Evolutionary conservation across 108 stramenopile species (phyloP), one percentile per base, ranked within the genome.

Genomic region (Discostella stelligeroides): DNA sequence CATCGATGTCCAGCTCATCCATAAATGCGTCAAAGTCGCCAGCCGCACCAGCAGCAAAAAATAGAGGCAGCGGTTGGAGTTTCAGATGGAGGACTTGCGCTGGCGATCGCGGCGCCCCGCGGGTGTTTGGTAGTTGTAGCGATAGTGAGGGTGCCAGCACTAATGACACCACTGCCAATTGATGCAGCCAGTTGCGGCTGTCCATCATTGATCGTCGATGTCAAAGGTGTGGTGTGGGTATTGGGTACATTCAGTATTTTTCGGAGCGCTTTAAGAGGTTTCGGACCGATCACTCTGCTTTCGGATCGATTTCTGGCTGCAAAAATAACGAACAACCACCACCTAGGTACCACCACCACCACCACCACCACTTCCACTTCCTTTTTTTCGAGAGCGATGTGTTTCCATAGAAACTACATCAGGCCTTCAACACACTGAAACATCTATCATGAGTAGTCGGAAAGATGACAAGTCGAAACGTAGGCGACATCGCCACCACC

Each of bases 391-490:
- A n/a, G n/a, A n/a, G n/a, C n/a, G n/a, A n/a, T n/a, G n/a, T n/a
- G n/a, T n/a, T n/a, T n/a, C n/a, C n/a, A n/a, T n/a, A n/a, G n/a
- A n/a, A n/a, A n/a, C n/a, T n/a, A n/a, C n/a, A n/a, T n/a, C n/a
- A n/a, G n/a, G n/a, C n/a, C n/a, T n/a, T n/a, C n/a, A n/a, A n/a
- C n/a, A n/a, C n/a, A n/a, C n/a, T n/a, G n/a, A n/a, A n/a, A n/a
- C n/a, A n/a, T n/a, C n/a, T n/a, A 39, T 21, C 24, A 75, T 75
- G 73, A 61, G 51, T 13, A 59, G 50, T n/a, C 59, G 53, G 15
- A 57, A 24, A 29, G 60, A 64, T 18, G 48, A 70, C 13, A 70
- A 72, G 39, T 58, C 56, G 9, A 71, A 72, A 71, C 63, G 76
- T 23, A 63, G 76, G 10, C 70, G 62, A 34, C 59, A 46, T 53